phyloP scores from a whole-genome alignment of 2,329 filamentous ascomycete species.

The Lizonia empirigonia region DNA sequence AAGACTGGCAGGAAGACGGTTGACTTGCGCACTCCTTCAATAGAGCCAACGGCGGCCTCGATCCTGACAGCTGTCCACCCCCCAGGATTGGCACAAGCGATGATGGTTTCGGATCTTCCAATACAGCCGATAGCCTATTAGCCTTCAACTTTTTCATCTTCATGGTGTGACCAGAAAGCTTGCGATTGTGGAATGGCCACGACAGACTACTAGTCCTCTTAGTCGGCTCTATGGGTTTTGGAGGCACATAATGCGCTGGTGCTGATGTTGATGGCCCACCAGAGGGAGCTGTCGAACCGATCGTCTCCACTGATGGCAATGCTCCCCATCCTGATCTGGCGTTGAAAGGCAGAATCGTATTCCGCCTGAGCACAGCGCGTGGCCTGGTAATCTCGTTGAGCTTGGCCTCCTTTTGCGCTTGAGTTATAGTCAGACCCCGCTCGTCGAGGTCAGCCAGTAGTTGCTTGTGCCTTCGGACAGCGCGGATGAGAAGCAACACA shows the following conservation, averaged over 20 bases:
- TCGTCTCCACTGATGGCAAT: conserved; percentile 49
- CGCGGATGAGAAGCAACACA: conserved; percentile 35
- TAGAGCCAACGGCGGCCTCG: conserved; percentile 16
- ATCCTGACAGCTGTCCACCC: conserved; percentile 13
- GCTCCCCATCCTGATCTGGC: conserved; percentile 49
- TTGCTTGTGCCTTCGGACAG: conserved; percentile 35
- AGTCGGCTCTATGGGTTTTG: conserved; percentile 27
- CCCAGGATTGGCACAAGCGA: conserved; percentile 32
- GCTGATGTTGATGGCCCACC: conserved; percentile 27
- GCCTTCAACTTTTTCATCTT: conserved; percentile 37
- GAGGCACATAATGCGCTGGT: conserved; percentile 19
- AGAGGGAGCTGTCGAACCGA: conserved; percentile 27
- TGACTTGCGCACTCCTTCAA: conserved; percentile 27
- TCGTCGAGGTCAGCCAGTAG: conserved; percentile 42
- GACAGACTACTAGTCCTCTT: conserved; percentile 33
- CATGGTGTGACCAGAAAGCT: conserved; percentile 32
- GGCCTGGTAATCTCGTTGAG: conserved; percentile 30
- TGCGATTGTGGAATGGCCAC: conserved; percentile 39
- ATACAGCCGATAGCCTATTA: conserved; percentile 44
- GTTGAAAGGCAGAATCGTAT: conserved; percentile 43
- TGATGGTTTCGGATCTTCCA: conserved; percentile 48
- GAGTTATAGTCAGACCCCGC: conserved; percentile 36
- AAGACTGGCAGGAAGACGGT: conserved; percentile 33
- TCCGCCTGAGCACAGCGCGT: conserved; percentile 41
- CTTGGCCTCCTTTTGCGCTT: conserved; percentile 28